Evolutionary conservation across 1,284 basidiomycete genomes (phyloP).

Genomic region (Cutaneotrichosporon sp.): DNA sequence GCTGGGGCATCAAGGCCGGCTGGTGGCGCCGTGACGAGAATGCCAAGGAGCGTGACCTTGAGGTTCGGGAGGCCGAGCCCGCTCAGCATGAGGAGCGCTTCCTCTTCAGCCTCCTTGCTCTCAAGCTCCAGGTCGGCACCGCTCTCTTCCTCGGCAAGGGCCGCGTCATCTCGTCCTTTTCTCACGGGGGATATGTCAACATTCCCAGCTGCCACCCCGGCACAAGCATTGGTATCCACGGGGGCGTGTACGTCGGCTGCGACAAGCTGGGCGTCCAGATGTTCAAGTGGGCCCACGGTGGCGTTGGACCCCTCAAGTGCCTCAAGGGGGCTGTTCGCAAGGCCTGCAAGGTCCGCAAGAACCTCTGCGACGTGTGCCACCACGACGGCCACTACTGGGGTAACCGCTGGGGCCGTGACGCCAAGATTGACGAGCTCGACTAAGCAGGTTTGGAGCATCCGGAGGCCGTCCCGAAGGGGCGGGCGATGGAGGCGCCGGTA

Average conservation of each 20-base stretch:
- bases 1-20: constrained; percentile 1
- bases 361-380: constrained; percentile 14
- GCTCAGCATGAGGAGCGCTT: constrained; percentile 10
- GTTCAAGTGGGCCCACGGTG: constrained; percentile 10
- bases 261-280: constrained; percentile 11
- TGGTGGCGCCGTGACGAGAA: constrained; percentile 3
- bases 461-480: background rate
- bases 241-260: constrained; percentile 10
- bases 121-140: constrained; percentile 9
- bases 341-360: constrained; percentile 2
- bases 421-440: constrained; percentile 7
- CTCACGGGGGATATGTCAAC: constrained; percentile 9
- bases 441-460: background rate
- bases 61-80: background rate
- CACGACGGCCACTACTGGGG: constrained; percentile 12
- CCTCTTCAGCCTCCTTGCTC: constrained; percentile 7
- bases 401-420: background rate
- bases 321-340: background rate
- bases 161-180: background rate
- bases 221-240: constrained; percentile 13
- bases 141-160: constrained; percentile 10
- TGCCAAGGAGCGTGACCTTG: constrained; percentile 1
- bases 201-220: constrained; percentile 8
- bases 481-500: background rate
- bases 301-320: constrained; percentile 3